Evolutionary conservation across 306 rosid species (phyloP), one percentile per base, ranked within the genome.

Genomic region (Lithocarpus polystachyus): DNA sequence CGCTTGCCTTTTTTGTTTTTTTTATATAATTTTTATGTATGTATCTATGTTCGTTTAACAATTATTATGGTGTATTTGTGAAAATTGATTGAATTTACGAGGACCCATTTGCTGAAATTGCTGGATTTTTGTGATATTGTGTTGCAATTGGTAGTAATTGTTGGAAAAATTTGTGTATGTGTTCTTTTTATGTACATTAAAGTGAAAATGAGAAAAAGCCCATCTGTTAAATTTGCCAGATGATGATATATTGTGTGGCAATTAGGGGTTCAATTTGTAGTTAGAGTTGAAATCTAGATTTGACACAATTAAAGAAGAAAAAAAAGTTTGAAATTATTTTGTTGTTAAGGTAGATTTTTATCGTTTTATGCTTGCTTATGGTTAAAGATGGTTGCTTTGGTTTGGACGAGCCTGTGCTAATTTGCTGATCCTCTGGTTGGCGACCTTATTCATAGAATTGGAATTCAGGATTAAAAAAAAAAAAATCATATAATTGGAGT

Each of bases 11-110:
- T 62, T 71, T 26, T 11, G 33, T 69, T 74, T 26, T 12, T 3
- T 5, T 5, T n/a, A n/a, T n/a, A n/a, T n/a, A n/a, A n/a, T 12
- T 22, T 71, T 14, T 10, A 15, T 28, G 3, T 14, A 40, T 40
- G 12, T 5, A 48, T 20, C 24, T 17, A 6, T 70, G 1, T 68
- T 40, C 65, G 28, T 77, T 33, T 33, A 3, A 17, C 43, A 61
- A 52, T 4, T 24, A 48, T 20, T 17, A 29, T 68, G 28, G 24
- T 23, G 20, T 5, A 5, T 12, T 14, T 61, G 11, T 3, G 19
- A 13, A 80, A 79, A 80, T 81, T 79, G 55, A 17, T 48, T 31
- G 68, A 80, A 74, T 87, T 84, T 51, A 40, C 7, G 77, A 61
- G 51, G 33, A 28, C 79, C 82, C 77, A 19, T 88, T 51, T 64